Evolutionary conservation across 106 monocot species (phyloP), one percentile per base, ranked within the genome.

Genomic region (Hemerocallis citrina): DNA sequence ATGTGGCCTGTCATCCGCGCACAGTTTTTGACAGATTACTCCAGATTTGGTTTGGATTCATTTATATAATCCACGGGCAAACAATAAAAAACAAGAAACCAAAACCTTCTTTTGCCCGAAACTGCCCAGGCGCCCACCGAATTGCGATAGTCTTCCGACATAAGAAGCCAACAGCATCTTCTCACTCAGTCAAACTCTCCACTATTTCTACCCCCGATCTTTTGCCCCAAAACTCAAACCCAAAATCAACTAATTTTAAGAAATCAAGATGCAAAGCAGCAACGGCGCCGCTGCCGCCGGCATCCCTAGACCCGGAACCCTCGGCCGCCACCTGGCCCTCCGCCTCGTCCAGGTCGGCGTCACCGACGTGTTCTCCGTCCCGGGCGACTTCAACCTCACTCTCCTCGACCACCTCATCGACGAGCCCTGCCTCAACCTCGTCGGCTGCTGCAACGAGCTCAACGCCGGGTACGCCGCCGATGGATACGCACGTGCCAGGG

Each of bases 381-480:
- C 82, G n/a, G 73, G 82, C 34, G 82, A 82, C 68, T 82, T 82
- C 73, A 82, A 82, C 61, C 77, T 82, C 44, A 74, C 73, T 40
- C 66, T 82, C 20, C 68, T 75, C 28, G 75, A 75, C 63, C 47
- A 68, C 68, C 68, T 75, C 56, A 25, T 75, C 62, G 62, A 40
- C 44, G 68, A 75, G 44, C 68, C 68, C 28, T 46, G 25, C 27
- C 75, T 75, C 56, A 46, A 17, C 27, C 43, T 57, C 34, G 50
- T 75, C 51, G 59, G 74, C 19, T 83, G 82, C 75, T 76, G 76
- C 69, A 80, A 79, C 76, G 85, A 85, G 69, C 85, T 85, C 68
- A 80, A 85, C 75, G 85, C 76, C 9, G 85, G 74, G 6, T 84
- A 84, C 63, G 84, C 84, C 21, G 78, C 75, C 33, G 84, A 79